Conservation (phyloP, 257 asterid genomes). For the Anisodus acutangulus region DNA sequence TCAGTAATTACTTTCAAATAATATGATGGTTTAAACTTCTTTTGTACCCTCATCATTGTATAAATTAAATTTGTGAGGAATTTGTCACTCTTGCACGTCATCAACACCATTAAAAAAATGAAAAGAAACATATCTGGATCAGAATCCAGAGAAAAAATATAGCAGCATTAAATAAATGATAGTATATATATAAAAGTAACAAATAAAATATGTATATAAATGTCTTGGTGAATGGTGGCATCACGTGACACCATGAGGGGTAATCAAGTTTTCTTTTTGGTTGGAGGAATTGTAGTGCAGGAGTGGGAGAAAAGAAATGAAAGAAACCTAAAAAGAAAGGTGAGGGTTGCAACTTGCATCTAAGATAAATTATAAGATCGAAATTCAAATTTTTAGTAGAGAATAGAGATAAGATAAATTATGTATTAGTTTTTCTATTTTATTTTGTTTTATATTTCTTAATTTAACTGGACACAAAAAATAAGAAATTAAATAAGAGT, state of each 20-base stretch:
- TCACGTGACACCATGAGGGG: constrained; percentile 37
- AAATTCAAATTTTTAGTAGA: too few species aligned
- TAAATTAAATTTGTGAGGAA: not conserved
- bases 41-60: not conserved
- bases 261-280: constrained; percentile 23
- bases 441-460: too few species aligned
- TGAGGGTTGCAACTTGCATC: not conserved
- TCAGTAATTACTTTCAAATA: not conserved
- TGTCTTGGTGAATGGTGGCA: constrained; percentile 1
- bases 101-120: not conserved
- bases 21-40: not conserved
- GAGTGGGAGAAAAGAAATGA: not conserved
- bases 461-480: too few species aligned
- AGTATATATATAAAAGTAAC: not conserved
- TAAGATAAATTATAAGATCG: too few species aligned
- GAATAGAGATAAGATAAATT: too few species aligned
- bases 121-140: not conserved
- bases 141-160: not conserved
- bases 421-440: too few species aligned
- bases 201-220: not conserved
- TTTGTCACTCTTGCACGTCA: not conserved
- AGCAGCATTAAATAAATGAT: not conserved
- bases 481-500: too few species aligned
- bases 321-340: not conserved
- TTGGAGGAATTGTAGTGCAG: not conserved